phyloP scores from a whole-genome alignment of 2,329 filamentous ascomycete species.

The Ophiostoma ulmi region DNA sequence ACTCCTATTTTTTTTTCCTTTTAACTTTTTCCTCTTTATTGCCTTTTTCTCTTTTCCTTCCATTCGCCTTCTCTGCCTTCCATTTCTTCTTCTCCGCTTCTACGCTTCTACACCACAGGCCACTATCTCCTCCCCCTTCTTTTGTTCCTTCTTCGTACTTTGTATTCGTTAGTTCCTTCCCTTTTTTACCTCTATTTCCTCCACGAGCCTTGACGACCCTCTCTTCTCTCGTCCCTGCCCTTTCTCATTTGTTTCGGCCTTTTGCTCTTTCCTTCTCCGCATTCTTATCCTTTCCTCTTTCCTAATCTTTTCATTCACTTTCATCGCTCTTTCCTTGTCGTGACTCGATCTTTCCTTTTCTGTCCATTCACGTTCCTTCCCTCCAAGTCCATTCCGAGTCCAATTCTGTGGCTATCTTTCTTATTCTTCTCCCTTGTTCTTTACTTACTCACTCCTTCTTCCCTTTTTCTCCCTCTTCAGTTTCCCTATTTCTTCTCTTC shows the following conservation, averaged over 20 bases:
- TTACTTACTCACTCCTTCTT: background rate
- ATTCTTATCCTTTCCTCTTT: background rate
- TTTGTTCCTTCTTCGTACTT: background rate
- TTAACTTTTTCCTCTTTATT: conserved; percentile 4
- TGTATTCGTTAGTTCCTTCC: background rate
- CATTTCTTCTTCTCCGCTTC: conserved; percentile 19
- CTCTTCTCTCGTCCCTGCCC: background rate
- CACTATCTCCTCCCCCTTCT: conserved; percentile 2
- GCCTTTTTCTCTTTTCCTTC: conserved; percentile 19
- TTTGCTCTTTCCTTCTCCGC: conserved; percentile 3
- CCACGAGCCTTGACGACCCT: conserved; percentile 2
- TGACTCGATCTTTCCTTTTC: conserved; percentile 12
- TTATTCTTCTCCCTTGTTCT: background rate
- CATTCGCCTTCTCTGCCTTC: conserved; percentile 17
- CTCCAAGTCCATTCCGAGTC: background rate
- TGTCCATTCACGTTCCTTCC: conserved; percentile 15
- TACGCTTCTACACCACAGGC: background rate
- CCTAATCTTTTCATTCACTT: background rate
- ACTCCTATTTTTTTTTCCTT: conserved; percentile 4
- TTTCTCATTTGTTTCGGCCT: background rate
- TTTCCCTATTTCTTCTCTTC: background rate
- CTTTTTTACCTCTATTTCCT: background rate
- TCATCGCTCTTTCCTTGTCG: conserved; percentile 5
- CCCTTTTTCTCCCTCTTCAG: no score
- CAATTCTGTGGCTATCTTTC: background rate